Percentiles rank a stretch among this genome's conserved stretches.
These are phyloP conservation scores for Cucurbita argyrosperma DNA, from an alignment of 306 rosid genomes.

Conservation along the genomic window DNA sequence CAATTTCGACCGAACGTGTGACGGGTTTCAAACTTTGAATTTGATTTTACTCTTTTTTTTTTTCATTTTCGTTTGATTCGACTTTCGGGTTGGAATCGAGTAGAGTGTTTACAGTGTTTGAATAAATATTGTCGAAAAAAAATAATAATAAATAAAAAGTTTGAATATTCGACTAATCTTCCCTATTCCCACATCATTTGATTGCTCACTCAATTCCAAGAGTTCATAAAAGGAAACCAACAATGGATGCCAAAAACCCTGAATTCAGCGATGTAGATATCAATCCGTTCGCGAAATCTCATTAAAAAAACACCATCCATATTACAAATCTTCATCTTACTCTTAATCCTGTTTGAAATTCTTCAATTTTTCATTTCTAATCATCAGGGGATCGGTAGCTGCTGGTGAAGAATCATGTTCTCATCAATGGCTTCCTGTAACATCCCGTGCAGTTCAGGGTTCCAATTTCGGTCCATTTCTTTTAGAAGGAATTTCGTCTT, in stretches of 20 bases:
- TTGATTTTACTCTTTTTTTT: too few relatives aligned
- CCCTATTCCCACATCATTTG: too few relatives aligned
- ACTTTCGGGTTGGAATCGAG: too few relatives aligned
- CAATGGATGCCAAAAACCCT: background rate
- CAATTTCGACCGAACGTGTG: too few relatives aligned
- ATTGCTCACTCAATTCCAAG: background rate
- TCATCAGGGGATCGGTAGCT: background rate
- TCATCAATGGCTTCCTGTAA: slow-evolving; percentile 56
- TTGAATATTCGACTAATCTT: too few relatives aligned
- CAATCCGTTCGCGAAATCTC: too few relatives aligned
- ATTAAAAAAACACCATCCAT: background rate
- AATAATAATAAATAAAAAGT: too few relatives aligned
- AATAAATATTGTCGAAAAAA: too few relatives aligned
- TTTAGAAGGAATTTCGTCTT: slow-evolving; percentile 12
- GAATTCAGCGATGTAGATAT: background rate
- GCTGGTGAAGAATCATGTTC: background rate
- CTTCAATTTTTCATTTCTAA: background rate
- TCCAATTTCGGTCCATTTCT: slow-evolving; percentile 23
- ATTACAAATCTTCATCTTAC: background rate
- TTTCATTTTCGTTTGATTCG: too few relatives aligned
- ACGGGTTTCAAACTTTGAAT: too few relatives aligned
- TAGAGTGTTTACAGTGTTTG: too few relatives aligned
- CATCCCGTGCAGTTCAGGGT: slow-evolving; percentile 26
- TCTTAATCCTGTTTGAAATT: background rate
- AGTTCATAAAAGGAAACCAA: background rate